Evolutionary conservation across 2,329 filamentous ascomycete species (phyloP).

Genomic region (Leptoxyphium fumago): DNA sequence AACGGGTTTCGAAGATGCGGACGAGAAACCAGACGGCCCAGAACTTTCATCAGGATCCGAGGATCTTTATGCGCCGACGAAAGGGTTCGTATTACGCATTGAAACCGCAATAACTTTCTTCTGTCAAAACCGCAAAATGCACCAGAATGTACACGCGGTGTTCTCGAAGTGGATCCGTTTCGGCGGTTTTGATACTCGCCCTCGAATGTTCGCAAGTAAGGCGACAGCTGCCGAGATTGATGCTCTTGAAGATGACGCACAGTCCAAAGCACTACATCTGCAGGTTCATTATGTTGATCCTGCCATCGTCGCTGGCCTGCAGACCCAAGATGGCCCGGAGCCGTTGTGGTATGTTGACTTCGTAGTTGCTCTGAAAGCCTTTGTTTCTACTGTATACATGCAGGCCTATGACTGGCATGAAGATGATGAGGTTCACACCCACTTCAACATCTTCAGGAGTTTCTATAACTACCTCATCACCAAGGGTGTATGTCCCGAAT

Average conservation of each 20-base stretch:
- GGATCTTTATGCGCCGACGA: constrained; percentile 48
- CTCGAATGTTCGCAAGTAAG: constrained; percentile 47
- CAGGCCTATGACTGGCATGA: constrained; percentile 40
- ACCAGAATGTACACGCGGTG: constrained; percentile 43
- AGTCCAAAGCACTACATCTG: not conserved
- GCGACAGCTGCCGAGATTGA: constrained; percentile 49
- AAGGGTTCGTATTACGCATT: constrained; percentile 49
- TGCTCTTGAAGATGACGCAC: constrained; percentile 45
- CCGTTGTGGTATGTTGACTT: constrained; percentile 66
- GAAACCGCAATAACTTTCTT: constrained; percentile 75
- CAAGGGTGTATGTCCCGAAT: constrained; percentile 78
- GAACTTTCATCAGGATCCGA: constrained; percentile 52
- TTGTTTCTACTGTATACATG: constrained; percentile 33
- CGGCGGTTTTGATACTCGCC: constrained; percentile 58
- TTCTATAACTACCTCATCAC: constrained; percentile 79
- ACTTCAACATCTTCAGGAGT: constrained; percentile 58
- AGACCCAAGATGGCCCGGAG: constrained; percentile 34
- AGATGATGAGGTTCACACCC: constrained; percentile 34
- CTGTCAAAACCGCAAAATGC: constrained; percentile 59
- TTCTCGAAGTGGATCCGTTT: constrained; percentile 72
- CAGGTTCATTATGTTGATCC: constrained; percentile 34
- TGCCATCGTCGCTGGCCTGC: constrained; percentile 26
- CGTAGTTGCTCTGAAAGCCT: constrained; percentile 59
- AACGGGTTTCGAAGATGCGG: constrained; percentile 50
- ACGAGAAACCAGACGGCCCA: constrained; percentile 64